Base-by-base conservation (phyloP, 352 stramenopile species). In the Globisporangium cederbergense region DNA sequence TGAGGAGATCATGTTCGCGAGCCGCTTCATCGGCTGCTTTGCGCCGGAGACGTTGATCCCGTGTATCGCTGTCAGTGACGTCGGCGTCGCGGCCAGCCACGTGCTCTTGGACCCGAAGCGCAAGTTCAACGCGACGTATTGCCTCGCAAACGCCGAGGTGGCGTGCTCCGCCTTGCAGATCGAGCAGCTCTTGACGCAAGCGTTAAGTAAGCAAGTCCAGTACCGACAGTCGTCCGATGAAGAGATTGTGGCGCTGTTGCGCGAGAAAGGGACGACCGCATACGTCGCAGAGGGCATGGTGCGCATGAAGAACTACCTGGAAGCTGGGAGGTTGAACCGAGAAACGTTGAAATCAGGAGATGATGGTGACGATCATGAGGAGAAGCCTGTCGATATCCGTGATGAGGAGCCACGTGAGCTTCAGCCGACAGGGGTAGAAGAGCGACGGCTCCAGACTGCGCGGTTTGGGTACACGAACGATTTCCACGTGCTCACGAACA, bases 1-100 rank as follows among this genome's bases (percentile, higher is more conserved):
- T 22, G 82, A 91, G 40, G 84, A 93, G 59, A 73, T 93, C 40
- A 65, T 91, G 34, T 93, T 86, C 46, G 82, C 79, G 3, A 81
- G 77, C 28, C 81, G 81, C 32, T 78, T 91, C 20, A 58, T 84
- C 14, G 73, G 79, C 25, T 88, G 78, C 57, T 90, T 90, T 36
- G 62, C 52, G 13, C 56, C 58, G 1, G 69, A 76, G 18, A 88
- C 79, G 28, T 60, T 57, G 42, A 73, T 91, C 62, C 82, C 82
- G 0, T 89, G 81, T 47, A 93, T 91, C 61, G 76, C 85, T 1
- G 78, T 90, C 47, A 67, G 62, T 20, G 85, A 93, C 60, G 81
- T 93, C 2, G 81, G 79, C 14, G 57, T 77, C 22, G 85, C 80
- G 0, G 81, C 79, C 9, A 70, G 72, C 1, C 70, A 77, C 25